A percentile compares a stretch with the other conserved stretches of the same genome.
These are phyloP conservation scores for Eucalyptus cloeziana DNA, from an alignment of 345 rosid species.

Conservation along the genomic window DNA sequence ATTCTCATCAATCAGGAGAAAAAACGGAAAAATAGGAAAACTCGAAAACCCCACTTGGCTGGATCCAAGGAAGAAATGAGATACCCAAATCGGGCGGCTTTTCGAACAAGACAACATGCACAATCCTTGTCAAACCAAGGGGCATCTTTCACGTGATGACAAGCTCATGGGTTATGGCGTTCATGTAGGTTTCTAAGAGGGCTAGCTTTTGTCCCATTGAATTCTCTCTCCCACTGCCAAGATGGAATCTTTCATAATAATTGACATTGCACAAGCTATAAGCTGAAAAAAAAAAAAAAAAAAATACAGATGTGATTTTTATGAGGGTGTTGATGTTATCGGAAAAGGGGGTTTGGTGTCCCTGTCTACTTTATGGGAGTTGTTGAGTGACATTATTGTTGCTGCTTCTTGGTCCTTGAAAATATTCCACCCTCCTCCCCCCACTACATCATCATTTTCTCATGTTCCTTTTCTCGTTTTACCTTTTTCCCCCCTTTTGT, in stretches of 20 bases:
- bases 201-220: background rate
- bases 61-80: background rate
- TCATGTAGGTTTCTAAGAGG: background rate
- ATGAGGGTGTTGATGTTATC: background rate
- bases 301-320: background rate
- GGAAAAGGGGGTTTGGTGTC: background rate
- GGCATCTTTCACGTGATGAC: conserved; percentile 4
- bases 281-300: background rate
- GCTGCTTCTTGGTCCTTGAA: background rate
- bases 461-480: background rate
- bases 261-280: background rate
- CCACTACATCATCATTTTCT: background rate
- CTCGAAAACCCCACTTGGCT: background rate
- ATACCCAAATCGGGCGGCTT: background rate
- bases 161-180: background rate
- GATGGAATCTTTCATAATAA: background rate
- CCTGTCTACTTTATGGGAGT: background rate
- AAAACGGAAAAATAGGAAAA: background rate
- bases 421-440: background rate
- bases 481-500: background rate
- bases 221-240: background rate
- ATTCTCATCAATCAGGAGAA: background rate
- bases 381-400: background rate
- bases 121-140: background rate
- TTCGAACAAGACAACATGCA: background rate